Percentiles rank a stretch among this genome's conserved stretches.
phyloP scores from a whole-genome alignment of 2,329 filamentous ascomycete genomes.

The Basipetospora chlamydospora region DNA sequence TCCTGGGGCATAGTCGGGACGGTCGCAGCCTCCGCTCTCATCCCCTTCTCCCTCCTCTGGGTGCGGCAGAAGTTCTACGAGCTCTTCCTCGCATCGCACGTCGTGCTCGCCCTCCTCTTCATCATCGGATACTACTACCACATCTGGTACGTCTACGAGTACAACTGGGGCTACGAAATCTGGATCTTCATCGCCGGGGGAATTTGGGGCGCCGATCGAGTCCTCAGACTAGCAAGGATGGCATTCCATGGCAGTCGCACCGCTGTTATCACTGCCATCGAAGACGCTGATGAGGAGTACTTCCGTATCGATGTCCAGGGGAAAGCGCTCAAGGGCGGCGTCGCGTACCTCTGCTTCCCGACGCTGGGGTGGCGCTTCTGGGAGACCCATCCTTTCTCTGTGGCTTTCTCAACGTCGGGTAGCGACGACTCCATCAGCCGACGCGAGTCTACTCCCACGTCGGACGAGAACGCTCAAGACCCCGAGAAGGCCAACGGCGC shows the following conservation, averaged over 20 bases:
- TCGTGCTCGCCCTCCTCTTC: conserved; percentile 50
- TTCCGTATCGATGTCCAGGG: conserved; percentile 17
- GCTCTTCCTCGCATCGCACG: conserved; percentile 80
- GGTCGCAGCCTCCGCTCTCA: conserved; percentile 25
- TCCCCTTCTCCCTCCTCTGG: conserved; percentile 59
- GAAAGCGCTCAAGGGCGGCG: background rate
- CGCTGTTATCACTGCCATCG: conserved; percentile 12
- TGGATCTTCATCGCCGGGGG: conserved; percentile 18
- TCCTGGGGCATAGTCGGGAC: conserved; percentile 20
- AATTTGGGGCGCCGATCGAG: conserved; percentile 17
- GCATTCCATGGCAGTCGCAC: conserved; percentile 11
- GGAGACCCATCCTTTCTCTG: conserved; percentile 23
- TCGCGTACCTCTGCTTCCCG: conserved; percentile 22
- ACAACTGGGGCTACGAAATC: conserved; percentile 23
- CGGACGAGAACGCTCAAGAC: background rate
- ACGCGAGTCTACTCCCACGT: background rate
- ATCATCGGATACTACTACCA: conserved; percentile 13
- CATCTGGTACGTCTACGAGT: conserved; percentile 18
- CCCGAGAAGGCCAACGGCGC: background rate
- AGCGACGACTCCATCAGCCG: background rate
- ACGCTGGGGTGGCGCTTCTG: conserved; percentile 20
- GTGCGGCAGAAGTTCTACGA: conserved; percentile 93
- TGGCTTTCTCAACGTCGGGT: conserved; percentile 5
- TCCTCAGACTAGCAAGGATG: conserved; percentile 14
- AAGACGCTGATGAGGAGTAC: conserved; percentile 15